These are phyloP conservation scores for Bromus sterilis DNA, from an alignment of 176 grass and related monocot species.

Conservation along the genomic window DNA sequence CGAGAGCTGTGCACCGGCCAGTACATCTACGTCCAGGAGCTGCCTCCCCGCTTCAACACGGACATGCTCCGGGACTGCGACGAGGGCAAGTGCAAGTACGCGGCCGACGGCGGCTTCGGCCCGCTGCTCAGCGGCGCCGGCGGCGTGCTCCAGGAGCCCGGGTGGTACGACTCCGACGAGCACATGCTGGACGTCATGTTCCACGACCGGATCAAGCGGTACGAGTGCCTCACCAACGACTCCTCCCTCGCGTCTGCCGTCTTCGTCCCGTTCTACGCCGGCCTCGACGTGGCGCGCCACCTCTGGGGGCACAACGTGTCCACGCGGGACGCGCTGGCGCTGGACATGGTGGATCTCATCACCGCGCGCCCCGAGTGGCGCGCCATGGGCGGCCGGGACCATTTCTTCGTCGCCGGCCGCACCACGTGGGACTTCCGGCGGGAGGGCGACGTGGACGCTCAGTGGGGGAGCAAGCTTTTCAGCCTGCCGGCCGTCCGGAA, in stretches of 20 bases:
- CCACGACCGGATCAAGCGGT: constrained; percentile 65
- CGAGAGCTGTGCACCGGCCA: constrained; percentile 59
- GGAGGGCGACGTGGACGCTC: neutral
- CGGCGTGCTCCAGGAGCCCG: constrained; percentile 45
- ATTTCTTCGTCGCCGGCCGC: constrained; percentile 74
- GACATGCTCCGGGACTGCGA: constrained; percentile 56
- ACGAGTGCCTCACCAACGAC: constrained; percentile 86
- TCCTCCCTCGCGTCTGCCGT: constrained; percentile 53
- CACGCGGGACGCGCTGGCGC: constrained; percentile 39
- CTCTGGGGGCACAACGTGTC: constrained; percentile 51
- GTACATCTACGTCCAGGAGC: constrained; percentile 80
- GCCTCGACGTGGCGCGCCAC: constrained; percentile 54
- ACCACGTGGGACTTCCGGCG: constrained; percentile 78
- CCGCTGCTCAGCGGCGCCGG: constrained; percentile 24
- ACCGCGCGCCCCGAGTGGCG: constrained; percentile 49
- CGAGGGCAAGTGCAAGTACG: constrained; percentile 59
- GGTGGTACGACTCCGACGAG: constrained; percentile 76
- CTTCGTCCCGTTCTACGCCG: constrained; percentile 82
- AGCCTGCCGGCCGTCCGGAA: constrained; percentile 45
- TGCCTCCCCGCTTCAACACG: constrained; percentile 64
- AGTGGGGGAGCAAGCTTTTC: constrained; percentile 69
- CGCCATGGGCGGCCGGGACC: constrained; percentile 57
- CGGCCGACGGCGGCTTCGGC: constrained; percentile 70
- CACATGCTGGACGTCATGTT: constrained; percentile 71
- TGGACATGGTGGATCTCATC: constrained; percentile 28